These are phyloP conservation scores for Acanthamoeba divionensis DNA, from an alignment of 208 protist genomes.

Conservation along the genomic window DNA sequence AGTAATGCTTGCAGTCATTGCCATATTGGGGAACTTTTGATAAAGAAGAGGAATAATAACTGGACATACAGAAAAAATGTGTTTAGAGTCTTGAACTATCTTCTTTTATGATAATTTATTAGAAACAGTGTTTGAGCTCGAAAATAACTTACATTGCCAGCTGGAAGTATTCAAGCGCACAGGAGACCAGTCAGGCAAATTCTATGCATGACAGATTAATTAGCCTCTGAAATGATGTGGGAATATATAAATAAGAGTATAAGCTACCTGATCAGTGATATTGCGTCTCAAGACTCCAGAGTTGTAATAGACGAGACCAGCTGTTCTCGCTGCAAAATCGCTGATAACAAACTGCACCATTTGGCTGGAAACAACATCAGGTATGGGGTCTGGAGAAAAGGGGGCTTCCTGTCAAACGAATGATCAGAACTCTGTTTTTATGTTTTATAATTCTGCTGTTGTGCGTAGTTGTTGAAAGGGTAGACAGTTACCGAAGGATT, in stretches of 20 bases:
- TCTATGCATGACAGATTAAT: too few species aligned
- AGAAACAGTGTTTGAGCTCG: not conserved
- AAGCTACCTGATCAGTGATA: not conserved
- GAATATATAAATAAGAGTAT: not conserved
- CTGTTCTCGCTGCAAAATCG: not conserved
- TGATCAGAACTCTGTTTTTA: not conserved
- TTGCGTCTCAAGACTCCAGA: not conserved
- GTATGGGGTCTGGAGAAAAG: not conserved
- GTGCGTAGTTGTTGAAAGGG: not conserved
- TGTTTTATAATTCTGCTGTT: not conserved
- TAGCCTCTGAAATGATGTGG: too few species aligned
- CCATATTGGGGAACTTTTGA: slow-evolving; percentile 8
- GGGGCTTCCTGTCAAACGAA: not conserved
- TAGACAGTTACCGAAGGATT: not conserved
- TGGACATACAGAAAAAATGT: not conserved
- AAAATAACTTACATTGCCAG: not conserved
- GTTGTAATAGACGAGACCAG: not conserved
- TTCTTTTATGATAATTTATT: too few species aligned
- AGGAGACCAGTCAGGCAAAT: not conserved
- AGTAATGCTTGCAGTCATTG: not conserved
- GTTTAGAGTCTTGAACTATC: not conserved
- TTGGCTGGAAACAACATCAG: not conserved
- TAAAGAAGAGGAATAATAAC: not conserved
- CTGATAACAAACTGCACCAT: slow-evolving; percentile 22
- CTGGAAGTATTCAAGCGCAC: not conserved